These are phyloP conservation scores for Tolypocladium nubicola DNA, from an alignment of 2,329 filamentous ascomycete genomes.

Conservation along the genomic window DNA sequence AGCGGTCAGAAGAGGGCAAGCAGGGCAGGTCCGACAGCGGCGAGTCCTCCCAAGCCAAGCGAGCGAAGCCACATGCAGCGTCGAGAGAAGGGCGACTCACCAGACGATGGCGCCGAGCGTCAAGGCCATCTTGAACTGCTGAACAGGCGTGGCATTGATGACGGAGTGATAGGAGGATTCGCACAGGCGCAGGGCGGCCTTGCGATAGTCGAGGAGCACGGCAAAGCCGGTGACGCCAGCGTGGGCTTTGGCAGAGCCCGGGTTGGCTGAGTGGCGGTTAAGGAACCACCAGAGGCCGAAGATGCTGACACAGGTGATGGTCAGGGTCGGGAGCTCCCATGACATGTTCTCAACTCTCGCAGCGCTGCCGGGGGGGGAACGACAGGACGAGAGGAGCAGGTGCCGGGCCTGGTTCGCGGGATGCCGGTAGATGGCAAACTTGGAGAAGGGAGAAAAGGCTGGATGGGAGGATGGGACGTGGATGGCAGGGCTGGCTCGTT, in stretches of 20 bases:
- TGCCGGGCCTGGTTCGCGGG: constrained; percentile 4
- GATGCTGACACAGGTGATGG: constrained; percentile 27
- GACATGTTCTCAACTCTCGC: constrained; percentile 28
- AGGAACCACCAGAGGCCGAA: constrained; percentile 26
- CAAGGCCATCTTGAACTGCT: constrained; percentile 44
- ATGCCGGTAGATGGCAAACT: constrained; percentile 14
- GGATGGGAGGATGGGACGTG: neutral
- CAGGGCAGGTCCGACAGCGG: neutral
- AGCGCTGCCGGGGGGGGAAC: constrained; percentile 1
- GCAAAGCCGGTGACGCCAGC: constrained; percentile 19
- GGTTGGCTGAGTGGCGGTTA: constrained; percentile 19
- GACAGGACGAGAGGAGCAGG: constrained; percentile 2
- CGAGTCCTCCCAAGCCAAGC: neutral
- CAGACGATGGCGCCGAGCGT: constrained; percentile 42
- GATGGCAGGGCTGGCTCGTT: constrained; percentile 6
- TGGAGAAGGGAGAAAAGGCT: neutral
- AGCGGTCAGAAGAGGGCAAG: constrained; percentile 1
- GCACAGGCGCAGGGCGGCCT: constrained; percentile 17
- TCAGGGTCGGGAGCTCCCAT: constrained; percentile 30
- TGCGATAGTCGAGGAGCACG: constrained; percentile 21
- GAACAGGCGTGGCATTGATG: constrained; percentile 34
- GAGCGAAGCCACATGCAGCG: neutral
- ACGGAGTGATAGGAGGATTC: constrained; percentile 19
- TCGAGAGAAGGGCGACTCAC: constrained; percentile 25
- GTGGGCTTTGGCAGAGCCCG: constrained; percentile 14